A percentile compares a stretch with the other conserved stretches of the same genome.
Evolutionary conservation across 768 basidiomycete species (phyloP).

Genomic region (Rubroboletus pulcherrimus): DNA sequence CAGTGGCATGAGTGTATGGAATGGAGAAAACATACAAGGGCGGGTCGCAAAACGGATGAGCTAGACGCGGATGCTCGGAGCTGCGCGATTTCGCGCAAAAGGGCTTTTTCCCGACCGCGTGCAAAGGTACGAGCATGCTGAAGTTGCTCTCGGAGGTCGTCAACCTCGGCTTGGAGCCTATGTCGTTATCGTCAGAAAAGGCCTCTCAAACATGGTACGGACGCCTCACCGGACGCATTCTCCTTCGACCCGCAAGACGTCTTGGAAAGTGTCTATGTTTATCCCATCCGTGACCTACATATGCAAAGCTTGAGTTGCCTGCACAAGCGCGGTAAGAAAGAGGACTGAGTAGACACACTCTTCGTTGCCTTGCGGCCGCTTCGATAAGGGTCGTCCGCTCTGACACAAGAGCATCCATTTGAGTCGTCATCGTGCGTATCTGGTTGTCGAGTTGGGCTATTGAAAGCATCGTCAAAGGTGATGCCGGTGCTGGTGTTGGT

Average conservation of each 20-base stretch:
- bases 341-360: constrained; percentile 13
- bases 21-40: constrained; percentile 2
- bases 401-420: constrained; percentile 35
- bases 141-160: constrained; percentile 31
- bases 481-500: neutral
- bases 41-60: neutral
- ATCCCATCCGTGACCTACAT: constrained; percentile 17
- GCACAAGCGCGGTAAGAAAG: neutral
- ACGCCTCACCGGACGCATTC: constrained; percentile 35
- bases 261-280: constrained; percentile 19
- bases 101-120: constrained; percentile 31
- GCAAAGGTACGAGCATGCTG: constrained; percentile 20
- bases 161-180: constrained; percentile 32
- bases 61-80: constrained; percentile 7
- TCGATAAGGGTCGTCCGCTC: constrained; percentile 35
- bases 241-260: constrained; percentile 28
- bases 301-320: neutral
- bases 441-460: constrained; percentile 35
- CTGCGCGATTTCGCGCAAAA: constrained; percentile 31
- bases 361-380: constrained; percentile 18
- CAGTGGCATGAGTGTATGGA: neutral
- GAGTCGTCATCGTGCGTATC: constrained; percentile 32
- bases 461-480: constrained; percentile 13
- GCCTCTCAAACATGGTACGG: neutral
- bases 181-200: neutral